Percentiles rank a stretch among this genome's conserved stretches.
Evolutionary conservation across 352 stramenopile species (phyloP).

Genomic region (Phytophthora sansomeana): DNA sequence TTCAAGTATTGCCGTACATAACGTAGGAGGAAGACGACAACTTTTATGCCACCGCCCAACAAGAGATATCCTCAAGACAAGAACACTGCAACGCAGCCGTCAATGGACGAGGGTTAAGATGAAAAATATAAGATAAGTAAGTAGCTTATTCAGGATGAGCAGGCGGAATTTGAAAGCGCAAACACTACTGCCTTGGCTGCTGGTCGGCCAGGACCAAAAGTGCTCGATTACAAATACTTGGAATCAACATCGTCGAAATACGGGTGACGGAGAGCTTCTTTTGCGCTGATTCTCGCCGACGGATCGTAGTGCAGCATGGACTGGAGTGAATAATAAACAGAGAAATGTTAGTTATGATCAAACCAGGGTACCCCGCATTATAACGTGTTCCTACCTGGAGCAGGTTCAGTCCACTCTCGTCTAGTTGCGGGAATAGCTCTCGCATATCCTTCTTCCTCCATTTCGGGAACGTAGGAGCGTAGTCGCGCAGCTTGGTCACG

Average conservation of each 20-base stretch:
- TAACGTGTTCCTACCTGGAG: conserved; percentile 47
- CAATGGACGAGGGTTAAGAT: conserved; percentile 2
- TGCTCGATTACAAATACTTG: conserved; percentile 61
- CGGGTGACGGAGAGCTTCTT: conserved; percentile 84
- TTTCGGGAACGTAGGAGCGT: conserved; percentile 95
- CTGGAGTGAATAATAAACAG: conserved; percentile 22
- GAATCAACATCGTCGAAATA: conserved; percentile 87
- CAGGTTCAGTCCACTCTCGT: conserved; percentile 64
- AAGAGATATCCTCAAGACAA: conserved; percentile 11
- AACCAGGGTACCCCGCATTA: neutral
- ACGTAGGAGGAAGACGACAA: neutral
- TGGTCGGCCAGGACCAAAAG: neutral
- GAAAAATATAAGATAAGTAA: conserved; percentile 26
- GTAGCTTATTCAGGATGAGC: conserved; percentile 25
- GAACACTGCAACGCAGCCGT: neutral
- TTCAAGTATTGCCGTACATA: neutral
- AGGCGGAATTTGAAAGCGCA: conserved; percentile 13
- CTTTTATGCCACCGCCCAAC: neutral
- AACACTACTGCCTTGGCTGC: conserved; percentile 5
- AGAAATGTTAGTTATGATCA: conserved; percentile 1
- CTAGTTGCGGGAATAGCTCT: conserved; percentile 70
- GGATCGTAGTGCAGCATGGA: conserved; percentile 84
- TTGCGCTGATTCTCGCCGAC: conserved; percentile 74
- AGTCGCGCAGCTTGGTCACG: conserved; percentile 97
- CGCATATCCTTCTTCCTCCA: conserved; percentile 93